Conservation (phyloP, 768 basidiomycete genomes). For the Mrakia gelida region DNA sequence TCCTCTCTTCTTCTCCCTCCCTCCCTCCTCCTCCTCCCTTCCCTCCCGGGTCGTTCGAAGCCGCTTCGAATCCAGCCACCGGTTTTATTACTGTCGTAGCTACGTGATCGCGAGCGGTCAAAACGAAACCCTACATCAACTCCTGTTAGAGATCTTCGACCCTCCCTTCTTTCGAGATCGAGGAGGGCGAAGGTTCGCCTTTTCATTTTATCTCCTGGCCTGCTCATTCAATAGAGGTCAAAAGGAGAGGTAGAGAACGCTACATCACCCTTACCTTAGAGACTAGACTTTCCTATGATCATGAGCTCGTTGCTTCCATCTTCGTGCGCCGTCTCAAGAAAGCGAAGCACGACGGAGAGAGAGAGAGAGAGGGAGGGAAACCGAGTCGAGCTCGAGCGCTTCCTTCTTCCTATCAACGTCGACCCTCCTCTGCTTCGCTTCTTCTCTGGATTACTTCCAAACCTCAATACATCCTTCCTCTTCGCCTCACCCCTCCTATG, state of each 20-base stretch:
- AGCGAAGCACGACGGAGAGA: too few relatives aligned
- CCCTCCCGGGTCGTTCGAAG: slow-evolving; percentile 24
- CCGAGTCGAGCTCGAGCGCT: too few relatives aligned
- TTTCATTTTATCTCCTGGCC: slow-evolving; percentile 6
- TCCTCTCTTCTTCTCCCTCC: background rate
- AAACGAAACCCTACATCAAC: slow-evolving; percentile 23
- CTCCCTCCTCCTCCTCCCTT: background rate
- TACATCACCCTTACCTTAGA: background rate
- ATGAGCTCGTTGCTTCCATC: background rate
- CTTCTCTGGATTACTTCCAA: too few relatives aligned
- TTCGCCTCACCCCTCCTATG: too few relatives aligned
- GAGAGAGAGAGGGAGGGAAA: too few relatives aligned
- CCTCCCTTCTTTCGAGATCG: background rate
- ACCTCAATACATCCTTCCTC: too few relatives aligned
- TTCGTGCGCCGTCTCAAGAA: too few relatives aligned
- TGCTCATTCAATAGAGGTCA: background rate
- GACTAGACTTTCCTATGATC: background rate
- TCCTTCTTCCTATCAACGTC: too few relatives aligned
- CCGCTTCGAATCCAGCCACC: slow-evolving; percentile 21
- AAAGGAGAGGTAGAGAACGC: slow-evolving; percentile 14
- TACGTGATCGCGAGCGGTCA: slow-evolving; percentile 28
- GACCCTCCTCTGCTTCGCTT: too few relatives aligned
- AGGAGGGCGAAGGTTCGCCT: background rate
- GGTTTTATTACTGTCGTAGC: slow-evolving; percentile 6
- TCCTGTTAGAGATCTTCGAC: slow-evolving; percentile 15